Percentiles rank a stretch among this genome's conserved stretches.
Evolutionary conservation across 2,329 filamentous ascomycete genomes (phyloP).

Genomic region (Cordyceps fumosorosea): DNA sequence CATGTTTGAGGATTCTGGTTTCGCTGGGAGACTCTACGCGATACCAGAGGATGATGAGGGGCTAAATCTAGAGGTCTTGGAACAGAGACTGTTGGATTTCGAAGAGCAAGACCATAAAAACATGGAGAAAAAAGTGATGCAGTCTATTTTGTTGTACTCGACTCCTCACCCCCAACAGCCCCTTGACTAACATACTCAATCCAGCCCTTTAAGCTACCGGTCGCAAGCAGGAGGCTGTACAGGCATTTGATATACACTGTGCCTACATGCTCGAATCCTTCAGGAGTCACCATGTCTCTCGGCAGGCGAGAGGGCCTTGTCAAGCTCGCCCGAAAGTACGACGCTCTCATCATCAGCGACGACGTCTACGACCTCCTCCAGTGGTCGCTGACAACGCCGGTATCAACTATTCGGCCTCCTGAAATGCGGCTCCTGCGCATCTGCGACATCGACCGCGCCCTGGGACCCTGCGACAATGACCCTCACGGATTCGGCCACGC

Average conservation of each 20-base stretch:
- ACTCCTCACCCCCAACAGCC: not conserved
- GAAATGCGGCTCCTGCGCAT: slow-evolving; percentile 63
- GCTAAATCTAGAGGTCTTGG: slow-evolving; percentile 55
- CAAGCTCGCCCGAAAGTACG: slow-evolving; percentile 65
- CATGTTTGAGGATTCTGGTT: slow-evolving; percentile 76
- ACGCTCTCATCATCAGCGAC: slow-evolving; percentile 79
- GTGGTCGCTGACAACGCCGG: slow-evolving; percentile 51
- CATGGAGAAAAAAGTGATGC: not conserved
- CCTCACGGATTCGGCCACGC: slow-evolving; percentile 62
- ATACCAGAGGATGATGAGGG: slow-evolving; percentile 75
- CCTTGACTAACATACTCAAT: not conserved
- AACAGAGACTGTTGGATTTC: slow-evolving; percentile 6
- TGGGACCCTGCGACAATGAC: slow-evolving; percentile 49
- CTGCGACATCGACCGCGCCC: slow-evolving; percentile 68
- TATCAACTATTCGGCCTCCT: slow-evolving; percentile 20
- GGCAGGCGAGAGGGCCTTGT: slow-evolving; percentile 63
- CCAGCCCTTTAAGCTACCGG: slow-evolving; percentile 47
- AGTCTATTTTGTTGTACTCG: not conserved
- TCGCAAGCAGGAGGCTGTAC: slow-evolving; percentile 68
- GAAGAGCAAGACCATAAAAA: not conserved
- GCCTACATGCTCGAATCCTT: slow-evolving; percentile 84
- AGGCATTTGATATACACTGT: slow-evolving; percentile 83
- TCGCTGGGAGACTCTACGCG: slow-evolving; percentile 57
- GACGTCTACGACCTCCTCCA: slow-evolving; percentile 93
- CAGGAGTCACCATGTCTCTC: slow-evolving; percentile 72